phyloP scores from a whole-genome alignment of 768 basidiomycete genomes.

The Rhodotorula sphaerocarpa region DNA sequence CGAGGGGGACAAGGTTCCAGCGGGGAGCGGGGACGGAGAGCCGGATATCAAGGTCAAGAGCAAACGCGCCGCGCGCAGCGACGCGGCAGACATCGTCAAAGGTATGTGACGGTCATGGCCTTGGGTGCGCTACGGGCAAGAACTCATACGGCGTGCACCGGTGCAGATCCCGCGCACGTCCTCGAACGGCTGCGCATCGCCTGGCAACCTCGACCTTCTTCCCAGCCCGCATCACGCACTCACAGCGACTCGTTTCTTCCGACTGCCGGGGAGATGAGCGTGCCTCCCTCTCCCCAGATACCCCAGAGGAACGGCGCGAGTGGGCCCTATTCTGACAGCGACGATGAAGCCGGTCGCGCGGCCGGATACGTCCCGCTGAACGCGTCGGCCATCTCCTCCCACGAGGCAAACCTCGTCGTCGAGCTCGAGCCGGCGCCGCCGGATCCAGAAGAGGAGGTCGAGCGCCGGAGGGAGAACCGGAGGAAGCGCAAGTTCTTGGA shows the following conservation, averaged over 20 bases:
- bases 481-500: slow-evolving; percentile 59
- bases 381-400: slow-evolving; percentile 5
- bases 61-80: slow-evolving; percentile 52
- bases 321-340: not conserved
- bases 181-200: slow-evolving; percentile 34
- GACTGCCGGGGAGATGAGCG: too few relatives aligned
- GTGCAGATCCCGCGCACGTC: slow-evolving; percentile 32
- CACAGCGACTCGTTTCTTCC: not conserved
- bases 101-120: slow-evolving; percentile 49
- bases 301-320: not conserved
- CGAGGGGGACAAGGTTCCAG: not conserved
- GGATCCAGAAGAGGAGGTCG: slow-evolving; percentile 17
- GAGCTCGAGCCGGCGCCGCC: slow-evolving; percentile 13
- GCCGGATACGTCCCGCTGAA: slow-evolving; percentile 23
- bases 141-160: too few relatives aligned
- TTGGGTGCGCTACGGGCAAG: too few relatives aligned
- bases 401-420: slow-evolving; percentile 4
- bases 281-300: slow-evolving; percentile 42
- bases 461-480: slow-evolving; percentile 19
- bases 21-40: not conserved
- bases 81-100: slow-evolving; percentile 66
- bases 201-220: slow-evolving; percentile 34
- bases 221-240: slow-evolving; percentile 54
- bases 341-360: slow-evolving; percentile 6
- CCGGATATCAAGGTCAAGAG: slow-evolving; percentile 4